phyloP scores from a whole-genome alignment of 306 rosid species.

The Pachyrhizus erosus region DNA sequence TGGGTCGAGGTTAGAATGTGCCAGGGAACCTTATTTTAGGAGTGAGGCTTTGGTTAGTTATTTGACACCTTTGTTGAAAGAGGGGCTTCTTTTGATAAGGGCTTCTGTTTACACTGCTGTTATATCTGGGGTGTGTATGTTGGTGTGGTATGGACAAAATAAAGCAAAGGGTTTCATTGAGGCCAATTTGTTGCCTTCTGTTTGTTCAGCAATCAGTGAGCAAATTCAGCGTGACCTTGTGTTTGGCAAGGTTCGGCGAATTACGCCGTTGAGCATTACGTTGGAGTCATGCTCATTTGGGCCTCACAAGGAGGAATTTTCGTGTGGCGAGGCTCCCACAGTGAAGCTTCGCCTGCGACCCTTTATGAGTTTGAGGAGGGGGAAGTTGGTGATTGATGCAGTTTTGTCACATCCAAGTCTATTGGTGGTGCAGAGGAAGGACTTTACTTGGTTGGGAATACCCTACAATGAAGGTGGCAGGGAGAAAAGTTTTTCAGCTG shows the following conservation, averaged over 20 bases:
- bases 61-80: slow-evolving; percentile 69
- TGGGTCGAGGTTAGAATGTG: slow-evolving; percentile 64
- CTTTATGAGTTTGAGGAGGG: slow-evolving; percentile 86
- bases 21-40: slow-evolving; percentile 62
- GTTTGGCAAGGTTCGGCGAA: slow-evolving; percentile 79
- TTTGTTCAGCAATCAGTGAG: slow-evolving; percentile 73
- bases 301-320: slow-evolving; percentile 83
- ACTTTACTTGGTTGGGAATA: slow-evolving; percentile 89
- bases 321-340: slow-evolving; percentile 88
- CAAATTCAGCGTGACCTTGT: slow-evolving; percentile 77
- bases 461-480: slow-evolving; percentile 61
- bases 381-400: slow-evolving; percentile 85
- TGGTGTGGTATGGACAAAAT: slow-evolving; percentile 83
- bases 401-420: slow-evolving; percentile 75
- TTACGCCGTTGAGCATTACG: slow-evolving; percentile 81
- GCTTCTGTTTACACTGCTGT: slow-evolving; percentile 74
- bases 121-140: slow-evolving; percentile 72
- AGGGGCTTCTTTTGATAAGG: slow-evolving; percentile 77
- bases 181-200: slow-evolving; percentile 76
- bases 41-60: slow-evolving; percentile 60
- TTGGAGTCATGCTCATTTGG: slow-evolving; percentile 86
- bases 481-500: slow-evolving; percentile 60
- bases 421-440: slow-evolving; percentile 80
- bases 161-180: slow-evolving; percentile 79
- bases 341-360: slow-evolving; percentile 79